Evolutionary conservation across 2,329 filamentous ascomycete genomes (phyloP).

Genomic region (Elsinoe ampelina): DNA sequence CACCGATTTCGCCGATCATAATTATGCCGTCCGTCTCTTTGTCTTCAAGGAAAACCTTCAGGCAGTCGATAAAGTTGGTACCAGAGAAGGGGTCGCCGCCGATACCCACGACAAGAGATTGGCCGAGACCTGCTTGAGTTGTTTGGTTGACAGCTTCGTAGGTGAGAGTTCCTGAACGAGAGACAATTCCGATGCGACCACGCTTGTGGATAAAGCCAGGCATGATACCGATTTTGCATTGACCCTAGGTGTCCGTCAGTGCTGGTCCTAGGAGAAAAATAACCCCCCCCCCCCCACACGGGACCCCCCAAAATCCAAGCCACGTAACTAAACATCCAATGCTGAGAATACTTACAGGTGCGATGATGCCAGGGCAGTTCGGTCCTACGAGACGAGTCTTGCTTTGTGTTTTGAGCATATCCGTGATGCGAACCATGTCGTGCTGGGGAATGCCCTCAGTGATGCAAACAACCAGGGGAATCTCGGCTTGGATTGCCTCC

Average conservation of each 20-base stretch:
- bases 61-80: slow-evolving; percentile 99
- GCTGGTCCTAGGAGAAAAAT: neutral
- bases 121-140: slow-evolving; percentile 89
- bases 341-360: slow-evolving; percentile 41
- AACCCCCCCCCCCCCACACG: too few relatives aligned
- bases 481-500: slow-evolving; percentile 87
- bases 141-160: slow-evolving; percentile 99
- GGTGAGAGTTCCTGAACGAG: slow-evolving; percentile 92
- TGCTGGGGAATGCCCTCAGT: slow-evolving; percentile 97
- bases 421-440: slow-evolving; percentile 98
- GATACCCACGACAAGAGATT: slow-evolving; percentile 96
- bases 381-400: slow-evolving; percentile 95
- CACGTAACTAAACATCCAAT: too few relatives aligned
- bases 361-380: slow-evolving; percentile 98
- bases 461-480: slow-evolving; percentile 92
- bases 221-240: slow-evolving; percentile 99
- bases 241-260: slow-evolving; percentile 46
- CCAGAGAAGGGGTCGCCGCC: slow-evolving; percentile 97
- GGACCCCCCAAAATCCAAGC: too few relatives aligned
- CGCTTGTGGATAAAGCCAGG: slow-evolving; percentile 99
- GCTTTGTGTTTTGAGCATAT: slow-evolving; percentile 92
- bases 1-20: slow-evolving; percentile 99
- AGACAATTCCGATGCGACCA: slow-evolving; percentile 96
- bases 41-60: slow-evolving; percentile 93
- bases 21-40: slow-evolving; percentile 97